Conservation (phyloP, 345 rosid species). For the Pistacia vera region DNA sequence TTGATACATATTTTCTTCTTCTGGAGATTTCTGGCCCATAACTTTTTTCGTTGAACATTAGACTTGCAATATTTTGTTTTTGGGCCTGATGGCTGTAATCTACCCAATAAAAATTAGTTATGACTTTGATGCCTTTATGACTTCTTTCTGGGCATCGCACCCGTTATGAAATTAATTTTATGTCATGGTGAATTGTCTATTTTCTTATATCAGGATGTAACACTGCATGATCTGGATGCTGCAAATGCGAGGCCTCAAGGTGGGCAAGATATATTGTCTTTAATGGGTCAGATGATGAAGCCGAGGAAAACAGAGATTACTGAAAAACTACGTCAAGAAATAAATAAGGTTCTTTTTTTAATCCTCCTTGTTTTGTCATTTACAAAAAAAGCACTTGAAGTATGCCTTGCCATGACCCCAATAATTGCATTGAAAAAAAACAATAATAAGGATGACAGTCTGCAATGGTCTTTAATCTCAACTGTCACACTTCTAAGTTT, state of each 20-base stretch:
- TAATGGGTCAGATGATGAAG: constrained; percentile 99
- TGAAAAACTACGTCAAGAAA: constrained; percentile 95
- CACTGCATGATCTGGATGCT: constrained; percentile 97
- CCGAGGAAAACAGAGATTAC: constrained; percentile 97
- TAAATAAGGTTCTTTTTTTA: constrained; percentile 66
- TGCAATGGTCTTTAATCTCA: neutral
- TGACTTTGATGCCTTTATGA: neutral
- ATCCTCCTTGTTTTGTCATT: neutral
- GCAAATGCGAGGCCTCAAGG: constrained; percentile 99
- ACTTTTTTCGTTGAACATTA: neutral
- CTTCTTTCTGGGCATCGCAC: neutral
- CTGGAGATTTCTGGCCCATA: too few species aligned
- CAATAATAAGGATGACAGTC: neutral
- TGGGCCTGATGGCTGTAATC: neutral
- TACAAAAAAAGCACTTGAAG: neutral
- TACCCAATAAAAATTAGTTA: neutral
- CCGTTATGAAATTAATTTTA: constrained; percentile 2
- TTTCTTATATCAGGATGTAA: constrained; percentile 71
- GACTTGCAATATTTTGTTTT: neutral
- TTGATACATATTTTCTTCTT: too few species aligned
- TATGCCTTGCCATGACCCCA: neutral
- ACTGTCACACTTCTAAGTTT: neutral
- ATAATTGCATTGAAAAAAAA: neutral
- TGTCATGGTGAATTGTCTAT: neutral
- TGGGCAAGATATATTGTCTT: constrained; percentile 94